Base-by-base conservation (phyloP, 2,329 filamentous ascomycete species). In the Aspergillus japonicus region DNA sequence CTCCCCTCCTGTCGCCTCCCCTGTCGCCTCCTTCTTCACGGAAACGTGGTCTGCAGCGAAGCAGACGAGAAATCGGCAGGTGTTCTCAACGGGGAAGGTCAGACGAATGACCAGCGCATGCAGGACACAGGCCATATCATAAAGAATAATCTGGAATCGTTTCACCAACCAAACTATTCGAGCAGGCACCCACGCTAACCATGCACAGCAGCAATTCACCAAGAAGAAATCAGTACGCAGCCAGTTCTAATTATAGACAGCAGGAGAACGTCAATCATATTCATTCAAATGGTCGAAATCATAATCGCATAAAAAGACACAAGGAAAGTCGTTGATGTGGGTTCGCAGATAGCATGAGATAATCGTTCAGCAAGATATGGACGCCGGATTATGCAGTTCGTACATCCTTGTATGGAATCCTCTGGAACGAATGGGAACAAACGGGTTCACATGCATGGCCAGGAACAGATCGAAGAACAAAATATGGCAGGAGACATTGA, bases 361-460 rank as follows among this genome's bases (percentile, higher is more conserved):
- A 10, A 55, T 55, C 44, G 19, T 33, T 55, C 53, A 33, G 31
- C 16, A 42, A 19, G 16, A 10, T 7, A 44, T 42, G n/a, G 47
- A 55, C 53, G 42, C 53, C 53, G n/a, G 53, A 42, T 48, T 16
- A 55, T 48, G 53, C 53, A 55, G 31, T 26, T 55, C 53, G 47
- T 55, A 35, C 24, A 44, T 29, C 33, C 44, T 55, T 24, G 33
- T 47, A 26, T 55, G 42, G 42, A 31, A 31, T 48, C 6, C 44
- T 31, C 39, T 47, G 21, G 26, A 44, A 44, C 16, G 6, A 8
- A 44, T 5, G 24, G 39, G 14, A 42, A 16, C 50, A 23, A 50
- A 12, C 47, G 49, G 35, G 12, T 29, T 42, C 19, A 39, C 24
- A 55, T 55, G 33, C 42, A 55, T 55, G 42, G 39, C 6, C 39